phyloP scores from a whole-genome alignment of 805 yeast species.

The Pichia deserticola region DNA sequence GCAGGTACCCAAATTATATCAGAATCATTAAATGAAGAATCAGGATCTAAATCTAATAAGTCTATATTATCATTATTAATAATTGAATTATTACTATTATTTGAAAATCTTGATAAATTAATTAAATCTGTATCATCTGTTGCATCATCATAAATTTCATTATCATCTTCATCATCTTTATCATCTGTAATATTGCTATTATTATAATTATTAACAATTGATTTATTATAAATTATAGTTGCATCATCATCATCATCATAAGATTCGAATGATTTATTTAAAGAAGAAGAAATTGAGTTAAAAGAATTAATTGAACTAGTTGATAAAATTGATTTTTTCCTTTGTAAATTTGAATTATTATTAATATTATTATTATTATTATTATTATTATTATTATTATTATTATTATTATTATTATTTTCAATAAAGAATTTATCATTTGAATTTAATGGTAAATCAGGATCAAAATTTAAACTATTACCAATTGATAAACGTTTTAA shows the following conservation, averaged over 20 bases:
- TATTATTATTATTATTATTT: neutral
- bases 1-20: constrained; percentile 90
- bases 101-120: neutral
- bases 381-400: too few relatives aligned
- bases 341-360: neutral
- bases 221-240: too few relatives aligned
- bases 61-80: constrained; percentile 15
- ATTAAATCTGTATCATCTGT: neutral
- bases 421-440: constrained; percentile 1
- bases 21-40: constrained; percentile 6
- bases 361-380: neutral
- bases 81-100: neutral
- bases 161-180: neutral
- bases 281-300: neutral
- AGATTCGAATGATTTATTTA: neutral
- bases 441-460: constrained; percentile 49
- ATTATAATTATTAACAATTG: neutral
- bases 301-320: neutral
- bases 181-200: neutral
- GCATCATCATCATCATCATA: neutral
- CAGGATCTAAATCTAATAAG: constrained; percentile 12
- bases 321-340: constrained; percentile 9
- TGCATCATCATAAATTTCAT: neutral
- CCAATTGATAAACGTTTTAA: constrained; percentile 71
- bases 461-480: constrained; percentile 51